Percentiles rank a stretch among this genome's conserved stretches.
These are phyloP conservation scores for Wickerhamiella hasegawae DNA, from an alignment of 805 yeast genomes.

Conservation along the genomic window DNA sequence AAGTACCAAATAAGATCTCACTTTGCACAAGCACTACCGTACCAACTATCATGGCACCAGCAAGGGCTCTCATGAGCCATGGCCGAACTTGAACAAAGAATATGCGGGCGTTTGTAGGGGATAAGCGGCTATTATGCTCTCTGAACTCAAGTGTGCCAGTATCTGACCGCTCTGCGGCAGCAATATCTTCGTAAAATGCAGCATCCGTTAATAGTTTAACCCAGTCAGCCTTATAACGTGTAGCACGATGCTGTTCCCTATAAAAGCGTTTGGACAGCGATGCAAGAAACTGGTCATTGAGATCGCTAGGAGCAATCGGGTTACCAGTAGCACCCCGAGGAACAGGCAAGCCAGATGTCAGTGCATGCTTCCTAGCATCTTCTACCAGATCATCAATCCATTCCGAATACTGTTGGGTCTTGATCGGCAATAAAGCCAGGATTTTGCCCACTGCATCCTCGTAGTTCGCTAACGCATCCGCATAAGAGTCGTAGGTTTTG, in stretches of 20 bases:
- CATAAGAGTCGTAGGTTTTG: constrained; percentile 37
- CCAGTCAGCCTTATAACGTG: constrained; percentile 44
- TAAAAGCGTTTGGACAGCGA: constrained; percentile 37
- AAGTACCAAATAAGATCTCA: constrained; percentile 58
- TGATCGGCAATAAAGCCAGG: constrained; percentile 31
- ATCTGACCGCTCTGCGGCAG: constrained; percentile 24
- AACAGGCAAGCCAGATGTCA: constrained; percentile 6
- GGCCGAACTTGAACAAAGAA: constrained; percentile 34
- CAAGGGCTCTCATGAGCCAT: constrained; percentile 25
- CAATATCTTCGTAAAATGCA: constrained; percentile 39
- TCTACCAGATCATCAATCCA: constrained; percentile 47
- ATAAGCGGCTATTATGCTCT: constrained; percentile 6
- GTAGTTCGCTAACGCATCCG: constrained; percentile 45
- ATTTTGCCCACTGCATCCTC: constrained; percentile 50
- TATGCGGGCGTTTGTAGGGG: constrained; percentile 28
- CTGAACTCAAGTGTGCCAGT: constrained; percentile 14
- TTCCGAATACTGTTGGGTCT: constrained; percentile 35
- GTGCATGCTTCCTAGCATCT: constrained; percentile 21
- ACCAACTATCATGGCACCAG: constrained; percentile 27
- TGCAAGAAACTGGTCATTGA: constrained; percentile 30
- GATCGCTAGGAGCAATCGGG: constrained; percentile 13
- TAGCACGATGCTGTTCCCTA: constrained; percentile 32
- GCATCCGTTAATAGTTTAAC: constrained; percentile 33
- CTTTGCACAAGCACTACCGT: constrained; percentile 51
- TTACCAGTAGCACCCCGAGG: constrained; percentile 4